Percentiles rank a stretch among this genome's conserved stretches.
phyloP scores from a whole-genome alignment of 2,329 filamentous ascomycete genomes.

The Epichloe scottii region DNA sequence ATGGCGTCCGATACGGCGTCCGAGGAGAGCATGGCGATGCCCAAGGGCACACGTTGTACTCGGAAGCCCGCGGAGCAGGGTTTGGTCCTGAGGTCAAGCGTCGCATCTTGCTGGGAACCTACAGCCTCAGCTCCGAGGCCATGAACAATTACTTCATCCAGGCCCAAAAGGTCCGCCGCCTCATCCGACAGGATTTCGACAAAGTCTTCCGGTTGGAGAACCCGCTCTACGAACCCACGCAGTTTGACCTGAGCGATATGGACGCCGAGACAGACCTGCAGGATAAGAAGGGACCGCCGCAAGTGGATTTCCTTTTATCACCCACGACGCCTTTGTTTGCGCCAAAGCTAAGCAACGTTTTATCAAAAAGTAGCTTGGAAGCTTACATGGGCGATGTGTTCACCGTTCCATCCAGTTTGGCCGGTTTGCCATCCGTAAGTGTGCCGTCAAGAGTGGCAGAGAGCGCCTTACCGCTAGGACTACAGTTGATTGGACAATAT shows the following conservation, averaged over 20 bases:
- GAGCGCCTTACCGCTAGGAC: conserved; percentile 32
- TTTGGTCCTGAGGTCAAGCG: conserved; percentile 80
- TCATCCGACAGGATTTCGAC: conserved; percentile 82
- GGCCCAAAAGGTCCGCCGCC: conserved; percentile 72
- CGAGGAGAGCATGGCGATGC: conserved; percentile 40
- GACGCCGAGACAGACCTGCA: conserved; percentile 37
- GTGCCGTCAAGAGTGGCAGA: conserved; percentile 43
- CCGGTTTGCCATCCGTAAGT: conserved; percentile 78
- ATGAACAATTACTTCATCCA: conserved; percentile 96
- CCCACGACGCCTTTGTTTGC: conserved; percentile 74
- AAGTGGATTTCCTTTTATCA: conserved; percentile 76
- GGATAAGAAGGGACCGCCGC: conserved; percentile 43
- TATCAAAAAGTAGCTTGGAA: conserved; percentile 47
- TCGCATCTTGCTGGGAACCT: conserved; percentile 79
- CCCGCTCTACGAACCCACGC: conserved; percentile 44
- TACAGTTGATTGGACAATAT: conserved; percentile 73
- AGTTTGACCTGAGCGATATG: conserved; percentile 50
- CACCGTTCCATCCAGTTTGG: conserved; percentile 87
- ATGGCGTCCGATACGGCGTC: conserved; percentile 83
- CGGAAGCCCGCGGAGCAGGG: conserved; percentile 56
- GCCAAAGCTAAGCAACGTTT: conserved; percentile 49
- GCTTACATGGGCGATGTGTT: conserved; percentile 90
- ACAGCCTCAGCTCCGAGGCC: conserved; percentile 76
- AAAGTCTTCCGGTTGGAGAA: conserved; percentile 58
- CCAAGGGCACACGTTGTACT: conserved; percentile 56